These are phyloP conservation scores for Bolboschoenus planiculmis DNA, from an alignment of 176 grass and related monocot genomes.

Conservation along the genomic window DNA sequence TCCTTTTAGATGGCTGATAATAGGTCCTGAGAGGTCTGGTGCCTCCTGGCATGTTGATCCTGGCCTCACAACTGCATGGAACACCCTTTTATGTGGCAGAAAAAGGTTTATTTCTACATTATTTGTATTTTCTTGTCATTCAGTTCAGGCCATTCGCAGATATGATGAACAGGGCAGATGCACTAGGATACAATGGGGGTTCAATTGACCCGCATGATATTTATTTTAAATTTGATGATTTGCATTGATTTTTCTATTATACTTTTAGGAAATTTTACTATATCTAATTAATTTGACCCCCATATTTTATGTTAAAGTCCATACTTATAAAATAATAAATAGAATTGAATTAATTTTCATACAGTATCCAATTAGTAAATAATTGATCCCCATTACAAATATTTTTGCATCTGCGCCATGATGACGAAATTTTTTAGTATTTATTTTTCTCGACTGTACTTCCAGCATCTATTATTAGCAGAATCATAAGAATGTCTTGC, in stretches of 20 bases:
- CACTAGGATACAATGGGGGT: background rate
- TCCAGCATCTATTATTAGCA: too few species aligned
- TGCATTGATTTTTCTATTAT: background rate
- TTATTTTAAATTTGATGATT: background rate
- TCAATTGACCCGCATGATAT: background rate
- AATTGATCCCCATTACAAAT: background rate
- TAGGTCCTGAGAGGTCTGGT: conserved; percentile 93
- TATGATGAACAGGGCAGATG: background rate
- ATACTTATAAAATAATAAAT: background rate
- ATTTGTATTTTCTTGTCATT: background rate
- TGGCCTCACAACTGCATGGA: conserved; percentile 89
- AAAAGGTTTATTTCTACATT: conserved; percentile 55
- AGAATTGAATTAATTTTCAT: background rate
- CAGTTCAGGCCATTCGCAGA: background rate
- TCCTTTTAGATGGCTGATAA: conserved; percentile 91
- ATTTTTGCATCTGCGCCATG: background rate
- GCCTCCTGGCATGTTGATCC: conserved; percentile 99
- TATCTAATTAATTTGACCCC: background rate
- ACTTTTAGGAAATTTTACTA: background rate
- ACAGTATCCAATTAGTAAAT: background rate
- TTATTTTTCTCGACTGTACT: background rate
- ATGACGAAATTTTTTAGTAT: conserved; percentile 12
- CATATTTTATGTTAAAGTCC: background rate
- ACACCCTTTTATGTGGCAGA: conserved; percentile 83
- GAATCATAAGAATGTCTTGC: background rate